Conservation (phyloP, 106 monocot species). For the Narthecium ossifragum region DNA sequence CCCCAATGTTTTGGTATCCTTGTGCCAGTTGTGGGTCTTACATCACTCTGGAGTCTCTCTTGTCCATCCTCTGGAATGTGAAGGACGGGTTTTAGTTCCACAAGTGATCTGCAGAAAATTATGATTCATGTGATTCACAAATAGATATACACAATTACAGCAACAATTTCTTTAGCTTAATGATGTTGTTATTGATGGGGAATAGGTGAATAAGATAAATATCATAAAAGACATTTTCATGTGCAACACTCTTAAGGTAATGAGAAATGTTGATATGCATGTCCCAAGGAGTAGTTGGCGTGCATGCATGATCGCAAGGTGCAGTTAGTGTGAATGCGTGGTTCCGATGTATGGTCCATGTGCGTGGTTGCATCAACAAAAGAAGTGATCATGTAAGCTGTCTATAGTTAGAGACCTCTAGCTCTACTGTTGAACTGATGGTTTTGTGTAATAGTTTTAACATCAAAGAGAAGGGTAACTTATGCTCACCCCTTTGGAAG, state of each 20-base stretch:
- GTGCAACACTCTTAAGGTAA: background rate
- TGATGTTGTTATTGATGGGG: background rate
- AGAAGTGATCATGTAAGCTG: no score
- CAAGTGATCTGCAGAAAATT: conserved; percentile 53
- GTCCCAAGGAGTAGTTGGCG: no score
- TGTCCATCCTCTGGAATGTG: conserved; percentile 34
- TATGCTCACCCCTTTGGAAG: conserved; percentile 76
- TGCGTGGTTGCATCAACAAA: no score
- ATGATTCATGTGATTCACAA: background rate
- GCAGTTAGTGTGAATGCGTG: no score
- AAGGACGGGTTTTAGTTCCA: conserved; percentile 85
- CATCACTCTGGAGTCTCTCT: conserved; percentile 1
- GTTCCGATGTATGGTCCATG: no score
- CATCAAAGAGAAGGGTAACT: no score
- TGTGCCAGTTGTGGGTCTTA: background rate
- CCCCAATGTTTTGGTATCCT: conserved; percentile 10
- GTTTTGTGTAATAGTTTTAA: no score
- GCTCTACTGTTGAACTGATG: no score
- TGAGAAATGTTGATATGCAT: background rate
- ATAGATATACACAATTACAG: no score
- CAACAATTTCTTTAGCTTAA: background rate
- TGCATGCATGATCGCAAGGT: no score
- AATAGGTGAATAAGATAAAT: background rate
- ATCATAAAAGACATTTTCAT: background rate
- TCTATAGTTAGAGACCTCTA: no score